phyloP scores from a whole-genome alignment of 139 green algal species.

The Chlamydomonas applanata region DNA sequence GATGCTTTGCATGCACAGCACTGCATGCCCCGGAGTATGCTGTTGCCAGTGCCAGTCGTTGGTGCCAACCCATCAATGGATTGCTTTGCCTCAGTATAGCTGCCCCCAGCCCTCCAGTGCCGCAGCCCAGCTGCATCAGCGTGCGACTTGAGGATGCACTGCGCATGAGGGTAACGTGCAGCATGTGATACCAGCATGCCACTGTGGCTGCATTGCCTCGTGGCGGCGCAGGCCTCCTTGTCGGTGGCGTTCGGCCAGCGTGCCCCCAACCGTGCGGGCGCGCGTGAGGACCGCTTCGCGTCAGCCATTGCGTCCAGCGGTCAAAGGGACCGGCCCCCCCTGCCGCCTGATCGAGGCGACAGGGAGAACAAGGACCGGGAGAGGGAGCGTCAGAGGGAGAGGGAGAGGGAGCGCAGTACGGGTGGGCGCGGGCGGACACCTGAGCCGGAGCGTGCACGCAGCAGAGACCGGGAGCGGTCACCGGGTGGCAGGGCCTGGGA shows the following conservation, averaged over 20 bases:
- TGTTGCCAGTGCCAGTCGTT: too few species aligned
- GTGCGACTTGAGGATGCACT: too few species aligned
- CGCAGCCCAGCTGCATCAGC: too few species aligned
- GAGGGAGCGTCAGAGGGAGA: slow-evolving; percentile 13
- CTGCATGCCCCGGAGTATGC: too few species aligned
- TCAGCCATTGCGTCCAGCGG: not conserved
- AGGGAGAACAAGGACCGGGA: slow-evolving; percentile 19
- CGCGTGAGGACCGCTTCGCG: slow-evolving; percentile 62
- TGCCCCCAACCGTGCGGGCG: slow-evolving; percentile 80
- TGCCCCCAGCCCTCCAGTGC: too few species aligned
- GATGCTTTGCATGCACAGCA: too few species aligned
- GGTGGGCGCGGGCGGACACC: not conserved
- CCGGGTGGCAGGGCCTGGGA: slow-evolving; percentile 1
- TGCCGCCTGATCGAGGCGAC: slow-evolving; percentile 14
- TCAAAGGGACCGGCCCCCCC: slow-evolving; percentile 19
- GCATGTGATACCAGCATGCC: too few species aligned
- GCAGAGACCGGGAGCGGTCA: slow-evolving; percentile 8
- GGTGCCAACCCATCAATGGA: too few species aligned
- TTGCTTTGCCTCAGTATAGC: too few species aligned
- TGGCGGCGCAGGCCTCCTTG: slow-evolving; percentile 68
- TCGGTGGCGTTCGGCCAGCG: slow-evolving; percentile 91
- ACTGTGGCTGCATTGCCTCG: too few species aligned
- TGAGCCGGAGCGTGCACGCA: slow-evolving; percentile 10
- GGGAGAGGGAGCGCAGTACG: slow-evolving; percentile 8
- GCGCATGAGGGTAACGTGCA: too few species aligned